These are phyloP conservation scores for Miamiensis avidus DNA, from an alignment of 169 alveolate species.

Conservation along the genomic window DNA sequence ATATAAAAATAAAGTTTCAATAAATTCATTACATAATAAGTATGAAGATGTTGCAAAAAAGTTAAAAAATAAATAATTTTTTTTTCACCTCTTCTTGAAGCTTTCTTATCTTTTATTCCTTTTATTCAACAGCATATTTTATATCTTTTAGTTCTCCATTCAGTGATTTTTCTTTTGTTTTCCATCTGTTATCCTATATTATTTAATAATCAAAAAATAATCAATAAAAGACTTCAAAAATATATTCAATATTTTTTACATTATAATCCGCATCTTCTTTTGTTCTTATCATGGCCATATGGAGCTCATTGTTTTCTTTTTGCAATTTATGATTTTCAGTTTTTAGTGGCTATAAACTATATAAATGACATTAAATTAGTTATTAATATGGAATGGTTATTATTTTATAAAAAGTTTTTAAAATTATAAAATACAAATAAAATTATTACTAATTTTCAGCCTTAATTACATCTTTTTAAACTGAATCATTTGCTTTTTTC, in stretches of 20 bases:
- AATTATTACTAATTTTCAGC: conserved; percentile 34
- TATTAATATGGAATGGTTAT: background rate
- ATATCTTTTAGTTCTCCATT: conserved; percentile 65
- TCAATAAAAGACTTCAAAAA: too few relatives aligned
- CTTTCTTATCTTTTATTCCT: conserved; percentile 50
- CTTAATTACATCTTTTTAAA: conserved; percentile 16
- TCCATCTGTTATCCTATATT: conserved; percentile 51
- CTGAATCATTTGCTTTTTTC: conserved; percentile 50
- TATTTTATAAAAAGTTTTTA: too few relatives aligned
- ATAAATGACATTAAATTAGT: too few relatives aligned
- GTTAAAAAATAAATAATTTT: background rate
- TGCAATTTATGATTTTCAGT: conserved; percentile 67
- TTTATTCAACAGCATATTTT: conserved; percentile 50
- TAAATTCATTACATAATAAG: background rate
- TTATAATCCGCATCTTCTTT: conserved; percentile 61
- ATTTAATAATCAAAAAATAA: too few relatives aligned
- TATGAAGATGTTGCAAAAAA: background rate
- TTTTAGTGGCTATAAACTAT: conserved; percentile 56
- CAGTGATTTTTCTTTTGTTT: conserved; percentile 43
- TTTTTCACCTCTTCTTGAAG: conserved; percentile 47
- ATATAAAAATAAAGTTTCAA: background rate
- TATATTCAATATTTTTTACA: background rate
- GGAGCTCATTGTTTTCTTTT: conserved; percentile 75
- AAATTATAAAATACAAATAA: conserved; percentile 12
- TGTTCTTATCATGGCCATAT: conserved; percentile 56